Base-by-base conservation (phyloP, 306 rosid genomes). In the Acacia melanoxylon region DNA sequence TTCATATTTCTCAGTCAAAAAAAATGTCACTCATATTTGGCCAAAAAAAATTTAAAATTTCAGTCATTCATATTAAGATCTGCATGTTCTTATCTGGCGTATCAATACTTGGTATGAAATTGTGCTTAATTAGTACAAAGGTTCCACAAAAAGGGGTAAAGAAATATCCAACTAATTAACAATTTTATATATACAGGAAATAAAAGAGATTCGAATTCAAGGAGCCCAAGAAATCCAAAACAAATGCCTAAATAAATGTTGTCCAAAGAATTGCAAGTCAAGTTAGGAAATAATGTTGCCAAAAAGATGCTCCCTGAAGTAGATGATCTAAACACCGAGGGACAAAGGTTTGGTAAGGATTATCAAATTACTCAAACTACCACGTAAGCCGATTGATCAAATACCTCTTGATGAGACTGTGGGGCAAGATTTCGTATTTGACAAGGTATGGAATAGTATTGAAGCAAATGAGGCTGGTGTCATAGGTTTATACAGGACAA, bases 401-500 rank as follows among this genome's bases (percentile, higher is more conserved):
- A 65, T 83, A 16, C 86, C 83, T 29, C 2, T 2, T 8, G 54
- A 5, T 41, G 66, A 73, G 66, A 74, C 80, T 0, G 70, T 54
- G 33, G 86, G 82, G 20, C 49, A 62, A 74, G 80, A 83, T 61
- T 15, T 31, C 15, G 51, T 78, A 82, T 16, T 85, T 15, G 11
- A 56, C 0, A 3, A 37, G 11, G 83, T 74, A 0, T 62, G 86
- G 85, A 72, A 31, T 22, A 40, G 44, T 16, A 17, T 87, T 40
- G 35, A 75, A 62, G 69, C 61, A 78, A 79, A 78, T 1, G 65
- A n/a, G 8, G 74, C 78, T 31, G 73, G 87, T 10, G 61, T 44
- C 8, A 68, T 88, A 27, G 87, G 86, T 1, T 8, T 88, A 19
- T 80, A 78, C 22, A 87, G 89, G 19, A 88, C 85, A 63, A 83